Evolutionary conservation across 805 yeast species (phyloP).

Genomic region (Pichia deserticola): DNA sequence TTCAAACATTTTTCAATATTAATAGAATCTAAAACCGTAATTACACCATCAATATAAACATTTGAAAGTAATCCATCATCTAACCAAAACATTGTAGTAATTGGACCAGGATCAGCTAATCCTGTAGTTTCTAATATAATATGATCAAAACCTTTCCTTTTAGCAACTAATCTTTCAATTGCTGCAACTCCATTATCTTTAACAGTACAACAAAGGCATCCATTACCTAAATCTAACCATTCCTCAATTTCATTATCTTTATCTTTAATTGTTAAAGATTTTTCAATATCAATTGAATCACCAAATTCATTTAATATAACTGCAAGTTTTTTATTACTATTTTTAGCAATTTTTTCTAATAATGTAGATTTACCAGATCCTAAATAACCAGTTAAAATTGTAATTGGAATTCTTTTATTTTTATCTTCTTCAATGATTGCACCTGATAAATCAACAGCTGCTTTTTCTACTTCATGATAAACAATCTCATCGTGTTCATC

Average conservation of each 20-base stretch:
- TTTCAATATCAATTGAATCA: constrained; percentile 83
- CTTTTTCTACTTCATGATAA: constrained; percentile 12
- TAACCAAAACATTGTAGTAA: constrained; percentile 95
- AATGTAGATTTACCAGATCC: constrained; percentile 94
- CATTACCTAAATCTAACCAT: constrained; percentile 95
- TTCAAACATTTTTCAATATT: constrained; percentile 59
- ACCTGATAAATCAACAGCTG: constrained; percentile 11
- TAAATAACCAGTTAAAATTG: constrained; percentile 88
- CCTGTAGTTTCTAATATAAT: constrained; percentile 94
- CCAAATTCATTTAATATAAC: constrained; percentile 91
- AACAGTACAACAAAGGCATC: constrained; percentile 94
- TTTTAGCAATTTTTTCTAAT: constrained; percentile 62
- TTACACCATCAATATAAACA: constrained; percentile 84
- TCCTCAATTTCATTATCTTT: constrained; percentile 62
- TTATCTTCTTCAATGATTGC: constrained; percentile 16
- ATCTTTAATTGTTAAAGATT: constrained; percentile 62
- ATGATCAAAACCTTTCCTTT: constrained; percentile 68
- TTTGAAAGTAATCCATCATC: constrained; percentile 82
- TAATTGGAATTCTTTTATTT: constrained; percentile 65
- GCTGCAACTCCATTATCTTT: constrained; percentile 94
- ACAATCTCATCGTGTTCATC: constrained; percentile 21
- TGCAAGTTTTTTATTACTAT: constrained; percentile 71
- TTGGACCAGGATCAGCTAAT: constrained; percentile 95
- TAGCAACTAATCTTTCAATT: constrained; percentile 75
- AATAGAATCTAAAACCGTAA: constrained; percentile 76